Base-by-base conservation (phyloP, 352 stramenopile species). In the Phytophthora capsici region DNA sequence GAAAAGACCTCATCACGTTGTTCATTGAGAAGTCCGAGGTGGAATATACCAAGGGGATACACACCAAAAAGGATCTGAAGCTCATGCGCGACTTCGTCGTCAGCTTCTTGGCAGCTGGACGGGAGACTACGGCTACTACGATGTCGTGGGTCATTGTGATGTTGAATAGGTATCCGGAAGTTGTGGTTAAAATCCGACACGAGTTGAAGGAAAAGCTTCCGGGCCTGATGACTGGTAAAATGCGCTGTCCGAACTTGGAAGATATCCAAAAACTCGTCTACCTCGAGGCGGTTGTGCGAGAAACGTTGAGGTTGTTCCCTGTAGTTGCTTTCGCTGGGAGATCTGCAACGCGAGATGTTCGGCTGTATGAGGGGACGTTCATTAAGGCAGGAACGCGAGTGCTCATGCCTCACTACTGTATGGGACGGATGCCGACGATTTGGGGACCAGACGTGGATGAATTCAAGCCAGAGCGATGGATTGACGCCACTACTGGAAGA, bases 71-170 rank as follows among this genome's bases (percentile, higher is more conserved):
- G 28, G 66, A 78, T 26, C 25, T 74, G 3, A 82, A 78, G 16
- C 59, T 93, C 7, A 81, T 97, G 38, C 82, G 84, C n/a, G 84
- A 96, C 69, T 90, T 97, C 46, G 71, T 87, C 10, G 72, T 96
- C 22, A 90, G 74, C 17, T 90, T 95, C 50, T 69, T 94, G 32
- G 70, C 80, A 19, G 85, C 86, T 49, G 88, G 89, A 9, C 66
- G 82, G 7, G 88, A 94, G 57, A 95, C 89, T 1, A 96, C 88
- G 0, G 77, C 86, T 6, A 78, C 77, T 22, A 78, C 73, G 0
- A 77, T 96, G 51, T 75, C 72, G 17, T 95, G 83, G 83, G 80
- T 92, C 17, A 65, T 95, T 10, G 63, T 91, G 28, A 89, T 93
- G 74, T 52, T 96, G 34, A 79, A 78, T 14, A 73, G 72, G 23